A percentile compares a stretch with the other conserved stretches of the same genome.
Conservation (phyloP, 805 yeast species). For the Helenozyma baotianmanensis region DNA sequence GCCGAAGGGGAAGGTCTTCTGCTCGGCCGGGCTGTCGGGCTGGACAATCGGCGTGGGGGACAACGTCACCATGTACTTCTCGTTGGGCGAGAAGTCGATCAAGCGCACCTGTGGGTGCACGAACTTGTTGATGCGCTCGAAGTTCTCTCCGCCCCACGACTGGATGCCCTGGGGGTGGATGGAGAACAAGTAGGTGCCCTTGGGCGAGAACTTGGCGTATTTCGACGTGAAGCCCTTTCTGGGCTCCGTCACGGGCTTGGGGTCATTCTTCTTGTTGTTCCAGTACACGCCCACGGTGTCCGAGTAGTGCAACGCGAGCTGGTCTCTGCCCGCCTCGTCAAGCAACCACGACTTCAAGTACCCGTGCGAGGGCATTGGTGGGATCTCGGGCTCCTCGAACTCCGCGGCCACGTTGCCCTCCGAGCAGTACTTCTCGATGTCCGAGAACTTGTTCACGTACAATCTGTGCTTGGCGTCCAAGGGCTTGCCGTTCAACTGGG, state of each 20-base stretch:
- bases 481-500: conserved; percentile 79
- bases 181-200: conserved; percentile 83
- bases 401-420: conserved; percentile 57
- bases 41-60: conserved; percentile 78
- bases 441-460: conserved; percentile 75
- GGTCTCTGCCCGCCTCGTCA: conserved; percentile 87
- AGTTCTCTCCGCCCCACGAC: conserved; percentile 89
- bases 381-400: conserved; percentile 67
- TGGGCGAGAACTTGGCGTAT: conserved; percentile 86
- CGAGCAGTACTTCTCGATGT: conserved; percentile 72
- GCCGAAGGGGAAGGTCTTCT: conserved; percentile 73
- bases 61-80: conserved; percentile 82
- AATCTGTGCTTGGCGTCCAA: conserved; percentile 91
- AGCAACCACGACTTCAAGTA: conserved; percentile 88
- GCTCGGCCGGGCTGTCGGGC: conserved; percentile 59
- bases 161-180: conserved; percentile 93
- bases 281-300: conserved; percentile 83
- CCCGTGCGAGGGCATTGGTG: conserved; percentile 71
- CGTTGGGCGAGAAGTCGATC: conserved; percentile 89
- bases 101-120: conserved; percentile 86
- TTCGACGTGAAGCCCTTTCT: conserved; percentile 84
- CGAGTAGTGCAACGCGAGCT: conserved; percentile 71
- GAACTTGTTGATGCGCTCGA: conserved; percentile 69
- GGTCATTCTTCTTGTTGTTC: conserved; percentile 69
- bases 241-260: conserved; percentile 74